Base-by-base conservation (phyloP, 768 basidiomycete genomes). In the Auricularia heimuer region DNA sequence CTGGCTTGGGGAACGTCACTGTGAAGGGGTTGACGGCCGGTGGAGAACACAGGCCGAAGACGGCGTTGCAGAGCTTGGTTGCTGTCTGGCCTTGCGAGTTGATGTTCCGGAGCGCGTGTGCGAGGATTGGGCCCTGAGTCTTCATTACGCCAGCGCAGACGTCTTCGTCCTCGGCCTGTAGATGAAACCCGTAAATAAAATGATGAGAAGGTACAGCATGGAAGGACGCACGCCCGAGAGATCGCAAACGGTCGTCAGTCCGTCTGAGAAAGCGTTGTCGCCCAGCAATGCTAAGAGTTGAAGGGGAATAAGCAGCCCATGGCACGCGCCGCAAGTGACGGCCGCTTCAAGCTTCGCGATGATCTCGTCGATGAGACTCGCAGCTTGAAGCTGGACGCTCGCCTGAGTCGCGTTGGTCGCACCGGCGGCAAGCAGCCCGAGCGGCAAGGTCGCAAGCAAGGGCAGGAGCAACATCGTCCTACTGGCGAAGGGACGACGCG, bases 41-140 rank as follows among this genome's bases (percentile, higher is more conserved):
- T 6, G 75, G 73, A 62, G 80, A 76, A 70, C 85, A 86, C 4
- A 85, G 75, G 24, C 84, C 84, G 61, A 85, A 76, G 2, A 84
- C 70, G 6, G 80, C 79, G 65, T 81, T 79, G 70, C 85, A 86
- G 60, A 87, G 77, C 67, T 81, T 81, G 12, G 79, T 80, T 0
- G 83, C 79, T 0, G 83, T 82, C 65, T 78, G 76, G 2, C 81
- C 80, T 14, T 76, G 69, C 8, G 79, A 70, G 10, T 77, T 76
- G 64, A 85, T 84, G 2, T 73, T 73, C 10, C 85, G 80, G 37
- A 87, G 71, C 64, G 78, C 81, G 65, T 85, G 82, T 0, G 84
- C 83, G 54, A 87, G 71, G 64, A 85, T 82, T 3, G 85, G 85
- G 2, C 79, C 85, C 71, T 84, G 82, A 56, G 80, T 73, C 3